Conservation (phyloP, 495 filamentous ascomycete genomes). For the Penicillium cinerascens region DNA sequence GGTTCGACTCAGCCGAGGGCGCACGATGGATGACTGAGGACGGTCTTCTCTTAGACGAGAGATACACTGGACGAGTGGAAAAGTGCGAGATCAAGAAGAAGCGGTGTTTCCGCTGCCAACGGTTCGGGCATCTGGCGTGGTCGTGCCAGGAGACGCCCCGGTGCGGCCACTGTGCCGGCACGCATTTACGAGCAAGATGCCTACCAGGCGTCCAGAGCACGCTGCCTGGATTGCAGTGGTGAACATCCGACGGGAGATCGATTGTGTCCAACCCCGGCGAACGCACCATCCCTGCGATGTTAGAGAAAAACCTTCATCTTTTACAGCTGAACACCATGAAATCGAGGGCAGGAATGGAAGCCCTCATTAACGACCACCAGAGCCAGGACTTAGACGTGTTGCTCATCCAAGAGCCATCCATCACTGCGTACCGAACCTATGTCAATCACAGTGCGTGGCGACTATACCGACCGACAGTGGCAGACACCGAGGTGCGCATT, state of each 20-base stretch:
- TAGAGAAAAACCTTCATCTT: slow-evolving; percentile 21
- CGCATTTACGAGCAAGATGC: slow-evolving; percentile 19
- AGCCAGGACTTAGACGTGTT: slow-evolving; percentile 25
- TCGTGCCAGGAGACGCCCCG: slow-evolving; percentile 26
- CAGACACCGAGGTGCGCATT: slow-evolving; percentile 6
- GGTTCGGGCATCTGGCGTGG: slow-evolving; percentile 30
- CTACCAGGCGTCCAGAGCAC: slow-evolving; percentile 16
- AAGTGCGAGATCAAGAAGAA: slow-evolving; percentile 19
- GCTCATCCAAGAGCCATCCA: slow-evolving; percentile 26
- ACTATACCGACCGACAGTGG: slow-evolving; percentile 21
- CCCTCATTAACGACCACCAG: slow-evolving; percentile 28
- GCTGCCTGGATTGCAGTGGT: slow-evolving; percentile 21
- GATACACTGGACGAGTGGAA: slow-evolving; percentile 21
- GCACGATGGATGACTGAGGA: no score
- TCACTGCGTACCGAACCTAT: slow-evolving; percentile 19
- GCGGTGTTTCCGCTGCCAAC: slow-evolving; percentile 24
- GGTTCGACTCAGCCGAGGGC: slow-evolving; percentile 19
- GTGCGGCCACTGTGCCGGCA: slow-evolving; percentile 24
- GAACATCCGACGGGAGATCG: slow-evolving; percentile 21
- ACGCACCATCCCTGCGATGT: slow-evolving; percentile 10
- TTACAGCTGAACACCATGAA: slow-evolving; percentile 31
- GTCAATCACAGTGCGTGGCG: slow-evolving; percentile 28
- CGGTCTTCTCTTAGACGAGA: slow-evolving; percentile 20
- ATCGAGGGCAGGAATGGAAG: slow-evolving; percentile 25
- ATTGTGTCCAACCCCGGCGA: slow-evolving; percentile 9